Base-by-base conservation (phyloP, 2,329 filamentous ascomycete species). In the Coleophoma eucalyptorum region DNA sequence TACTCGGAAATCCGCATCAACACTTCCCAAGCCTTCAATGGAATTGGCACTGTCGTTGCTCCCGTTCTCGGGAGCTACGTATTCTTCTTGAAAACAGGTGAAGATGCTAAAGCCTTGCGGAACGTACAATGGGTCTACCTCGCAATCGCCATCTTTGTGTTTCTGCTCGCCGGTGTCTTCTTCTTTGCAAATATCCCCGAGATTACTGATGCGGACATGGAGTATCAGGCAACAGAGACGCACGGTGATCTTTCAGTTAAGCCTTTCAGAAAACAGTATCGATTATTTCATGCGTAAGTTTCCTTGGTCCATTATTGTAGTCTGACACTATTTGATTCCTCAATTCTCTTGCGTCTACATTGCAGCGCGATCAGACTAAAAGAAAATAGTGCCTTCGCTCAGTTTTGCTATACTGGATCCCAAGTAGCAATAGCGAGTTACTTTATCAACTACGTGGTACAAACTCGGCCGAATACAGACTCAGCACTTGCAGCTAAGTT, bases 1-100 rank as follows among this genome's bases (percentile, higher is more conserved):
- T 90, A 88, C 61, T 83, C 84, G 31, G 87, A 92, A 64, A 83
- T 87, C 61, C 82, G 89, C 49, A 77, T 93, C 43, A 81, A 90
- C 56, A 68, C 91, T 37, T 84, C 87, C 0, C 89, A 93, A 67
- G 87, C 80, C 10, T 77, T 91, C 54, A 87, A 92, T 60, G 89
- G 79, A 31, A 78, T 89, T 3, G 87, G 87, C 11, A 87, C 84
- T 53, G 75, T 76, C 11, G 78, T 67, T 81, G 15, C 79, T 0
- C 82, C 81, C 0, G 74, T 85, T 1, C 67, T 86, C 7, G 81
- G 77, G 1, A 77, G 74, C 2, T 78, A 80, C 46, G 81, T 84
- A 45, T 84, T 86, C 67, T 86, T 86, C 64, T 75, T 76, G 40
- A 69, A 78, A 47, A 77, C 74, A 0, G 70, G 74, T 33, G 70